Evolutionary conservation across 345 rosid genomes (phyloP).

Genomic region (Eucalyptus curtisii): DNA sequence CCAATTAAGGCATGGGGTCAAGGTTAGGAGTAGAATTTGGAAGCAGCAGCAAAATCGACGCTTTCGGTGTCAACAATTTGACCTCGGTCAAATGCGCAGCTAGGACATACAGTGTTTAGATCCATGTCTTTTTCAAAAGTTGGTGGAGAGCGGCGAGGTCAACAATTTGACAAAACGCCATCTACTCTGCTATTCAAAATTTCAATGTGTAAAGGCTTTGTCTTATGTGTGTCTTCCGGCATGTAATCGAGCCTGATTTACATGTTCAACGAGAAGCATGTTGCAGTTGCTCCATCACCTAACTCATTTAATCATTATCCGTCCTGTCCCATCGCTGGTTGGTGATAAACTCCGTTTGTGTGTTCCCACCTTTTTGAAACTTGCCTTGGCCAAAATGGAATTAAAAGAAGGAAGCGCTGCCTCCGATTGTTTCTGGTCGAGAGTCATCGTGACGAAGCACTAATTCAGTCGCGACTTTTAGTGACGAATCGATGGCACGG

Average conservation of each 20-base stretch:
- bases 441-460: background rate
- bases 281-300: background rate
- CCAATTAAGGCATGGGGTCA: background rate
- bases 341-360: background rate
- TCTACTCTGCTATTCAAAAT: background rate
- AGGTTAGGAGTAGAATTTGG: background rate
- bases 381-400: background rate
- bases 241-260: background rate
- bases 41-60: background rate
- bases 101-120: background rate
- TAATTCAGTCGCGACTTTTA: background rate
- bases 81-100: background rate
- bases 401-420: background rate
- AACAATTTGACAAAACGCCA: background rate
- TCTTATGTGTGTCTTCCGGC: background rate
- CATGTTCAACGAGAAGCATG: background rate
- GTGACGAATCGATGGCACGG: background rate
- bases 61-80: background rate
- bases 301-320: background rate
- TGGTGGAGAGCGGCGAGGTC: background rate
- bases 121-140: background rate
- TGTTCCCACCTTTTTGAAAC: background rate
- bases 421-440: background rate
- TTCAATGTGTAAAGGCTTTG: background rate
- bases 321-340: background rate